Evolutionary conservation across 2,329 filamentous ascomycete species (phyloP), one percentile per base, ranked within the genome.

Genomic region (Berkeleyomyces basicola): DNA sequence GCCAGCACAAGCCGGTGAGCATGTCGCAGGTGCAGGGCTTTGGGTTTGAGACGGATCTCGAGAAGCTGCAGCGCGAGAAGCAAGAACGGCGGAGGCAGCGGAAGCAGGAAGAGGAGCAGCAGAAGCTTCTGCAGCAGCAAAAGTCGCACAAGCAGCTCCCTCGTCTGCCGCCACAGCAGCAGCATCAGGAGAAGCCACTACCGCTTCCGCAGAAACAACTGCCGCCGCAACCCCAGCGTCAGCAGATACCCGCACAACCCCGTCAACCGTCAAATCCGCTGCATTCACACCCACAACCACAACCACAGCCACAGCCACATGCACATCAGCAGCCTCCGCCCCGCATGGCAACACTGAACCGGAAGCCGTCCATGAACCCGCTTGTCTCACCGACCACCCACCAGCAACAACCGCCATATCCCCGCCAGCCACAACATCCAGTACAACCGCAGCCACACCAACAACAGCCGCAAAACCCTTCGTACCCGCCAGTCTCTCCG

Each of bases 371-470:
- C 36, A 55, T 55, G 51, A 55, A 55, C n/a, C 51, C 51, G 11
- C 51, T 55, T n/a, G 16, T 55, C n/a, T 39, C 59, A n/a, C 39
- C 49, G 9, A 37, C 49, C 16, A n/a, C 60, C 5, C 61, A 58
- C 14, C 59, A 61, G 46, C 59, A 61, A 37, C 57, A 59, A 11
- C 40, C 7, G 36, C 33, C 36, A 6, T 62, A 62, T 39, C 11
- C 49, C 16, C 40, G 9, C 16, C 62, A 65, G 14, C 59, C 40
- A 2, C 62, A 53, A 23, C 64, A 64, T 14, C 51, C 59, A 9
- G 46, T 40, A 23, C 62, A 64, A 43, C 53, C 59, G 43, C 59
- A 62, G n/a, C 39, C 9, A 58, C 61, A 62, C 14, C 58, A 49
- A 51, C 40, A 16, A 44, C 59, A 37, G 9, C 16, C 51, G n/a